Evolutionary conservation across 768 basidiomycete genomes (phyloP).

Genomic region (Hemileccinum rubropunctum): DNA sequence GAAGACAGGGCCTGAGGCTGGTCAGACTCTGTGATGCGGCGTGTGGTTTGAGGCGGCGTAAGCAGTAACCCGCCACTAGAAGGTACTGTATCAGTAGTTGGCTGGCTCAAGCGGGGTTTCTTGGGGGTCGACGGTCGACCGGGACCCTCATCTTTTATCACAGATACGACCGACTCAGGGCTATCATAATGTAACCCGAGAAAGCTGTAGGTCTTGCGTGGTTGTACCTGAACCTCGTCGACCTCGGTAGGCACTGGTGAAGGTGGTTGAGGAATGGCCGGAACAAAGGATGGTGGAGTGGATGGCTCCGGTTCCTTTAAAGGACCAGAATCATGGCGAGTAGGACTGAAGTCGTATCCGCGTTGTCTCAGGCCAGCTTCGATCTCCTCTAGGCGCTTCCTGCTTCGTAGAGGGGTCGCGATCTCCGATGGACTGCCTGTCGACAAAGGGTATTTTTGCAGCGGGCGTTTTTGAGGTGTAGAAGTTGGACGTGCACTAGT

Average conservation of each 20-base stretch:
- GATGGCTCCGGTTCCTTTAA: conserved; percentile 5
- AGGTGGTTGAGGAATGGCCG: conserved; percentile 18
- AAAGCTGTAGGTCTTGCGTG: conserved; percentile 19
- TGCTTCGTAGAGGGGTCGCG: conserved; percentile 9
- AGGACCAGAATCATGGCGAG: conserved; percentile 1
- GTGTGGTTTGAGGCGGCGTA: conserved; percentile 29
- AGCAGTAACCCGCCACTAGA: conserved; percentile 4
- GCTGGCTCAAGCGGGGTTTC: conserved; percentile 14
- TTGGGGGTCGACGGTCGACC: conserved; percentile 24
- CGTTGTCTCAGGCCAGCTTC: conserved; percentile 17
- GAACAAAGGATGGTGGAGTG: neutral
- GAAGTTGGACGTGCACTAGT: neutral
- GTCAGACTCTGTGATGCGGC: conserved; percentile 1
- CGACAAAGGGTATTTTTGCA: neutral
- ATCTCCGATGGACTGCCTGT: neutral
- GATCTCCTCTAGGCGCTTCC: conserved; percentile 14
- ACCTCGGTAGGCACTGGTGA: conserved; percentile 27
- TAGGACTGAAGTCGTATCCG: conserved; percentile 10
- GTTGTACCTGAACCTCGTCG: conserved; percentile 18
- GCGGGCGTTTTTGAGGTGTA: neutral
- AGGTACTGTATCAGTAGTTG: neutral
- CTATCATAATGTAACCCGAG: conserved; percentile 21
- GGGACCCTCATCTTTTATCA: conserved; percentile 8
- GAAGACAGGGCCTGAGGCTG: conserved; percentile 1
- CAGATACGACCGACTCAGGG: conserved; percentile 8